Conservation (phyloP, 768 basidiomycete genomes). For the Phylloporus arenicola region DNA sequence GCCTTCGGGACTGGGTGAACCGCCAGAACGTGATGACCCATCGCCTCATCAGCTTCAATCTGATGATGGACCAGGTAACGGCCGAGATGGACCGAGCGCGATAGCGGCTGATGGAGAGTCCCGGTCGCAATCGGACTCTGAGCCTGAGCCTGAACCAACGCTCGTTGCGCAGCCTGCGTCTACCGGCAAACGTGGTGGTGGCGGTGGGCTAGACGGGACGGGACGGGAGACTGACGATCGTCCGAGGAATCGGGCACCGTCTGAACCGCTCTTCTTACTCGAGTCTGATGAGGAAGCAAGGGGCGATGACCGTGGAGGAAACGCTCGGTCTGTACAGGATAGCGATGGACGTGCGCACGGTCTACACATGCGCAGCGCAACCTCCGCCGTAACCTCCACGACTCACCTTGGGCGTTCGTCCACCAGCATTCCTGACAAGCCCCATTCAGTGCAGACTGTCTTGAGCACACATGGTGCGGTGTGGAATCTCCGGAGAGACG, state of each 20-base stretch:
- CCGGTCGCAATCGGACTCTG: conserved; percentile 2
- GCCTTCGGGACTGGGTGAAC: neutral
- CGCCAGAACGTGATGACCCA: neutral
- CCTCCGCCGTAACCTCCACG: too few relatives aligned
- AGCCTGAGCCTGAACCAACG: conserved; percentile 15
- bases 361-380: too few relatives aligned
- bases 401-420: neutral
- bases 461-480: conserved; percentile 40
- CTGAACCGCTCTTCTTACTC: conserved; percentile 26
- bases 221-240: neutral
- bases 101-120: neutral
- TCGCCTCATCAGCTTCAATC: neutral
- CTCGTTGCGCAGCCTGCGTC: conserved; percentile 8
- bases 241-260: conserved; percentile 9
- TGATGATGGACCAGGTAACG: neutral
- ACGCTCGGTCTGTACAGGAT: too few relatives aligned
- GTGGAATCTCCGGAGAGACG: conserved; percentile 39
- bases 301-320: too few relatives aligned
- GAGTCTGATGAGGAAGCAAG: conserved; percentile 13
- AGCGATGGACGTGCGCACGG: too few relatives aligned
- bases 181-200: neutral
- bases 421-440: conserved; percentile 8
- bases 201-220: neutral
- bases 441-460: conserved; percentile 1
- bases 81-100: neutral